Percentiles rank a stretch among this genome's conserved stretches.
Conservation (phyloP, 257 asterid genomes). For the Capsicum pubescens region DNA sequence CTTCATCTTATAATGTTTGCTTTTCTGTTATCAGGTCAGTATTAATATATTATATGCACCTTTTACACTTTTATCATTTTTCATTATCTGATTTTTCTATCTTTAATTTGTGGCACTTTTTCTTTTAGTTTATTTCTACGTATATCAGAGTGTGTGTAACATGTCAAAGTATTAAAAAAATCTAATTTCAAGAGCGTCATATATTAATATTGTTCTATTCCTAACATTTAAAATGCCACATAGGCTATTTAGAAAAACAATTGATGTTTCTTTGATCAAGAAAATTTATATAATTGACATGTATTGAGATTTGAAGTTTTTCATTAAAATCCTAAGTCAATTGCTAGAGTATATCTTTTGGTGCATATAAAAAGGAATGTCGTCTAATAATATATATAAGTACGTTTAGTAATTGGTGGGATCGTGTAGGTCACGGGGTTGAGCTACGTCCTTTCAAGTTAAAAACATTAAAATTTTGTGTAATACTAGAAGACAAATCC, state of each 20-base stretch:
- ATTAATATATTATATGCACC: not conserved
- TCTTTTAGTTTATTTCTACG: not conserved
- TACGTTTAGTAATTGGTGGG: not conserved
- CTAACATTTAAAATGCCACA: not conserved
- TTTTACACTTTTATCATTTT: not conserved
- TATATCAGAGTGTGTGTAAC: not conserved
- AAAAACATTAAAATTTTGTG: too few relatives aligned
- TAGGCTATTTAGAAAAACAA: not conserved
- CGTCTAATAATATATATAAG: not conserved
- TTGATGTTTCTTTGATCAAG: not conserved
- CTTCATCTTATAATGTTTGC: not conserved
- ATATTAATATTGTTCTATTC: too few relatives aligned
- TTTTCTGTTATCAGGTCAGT: not conserved
- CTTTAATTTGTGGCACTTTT: not conserved
- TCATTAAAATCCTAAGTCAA: not conserved
- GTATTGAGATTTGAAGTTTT: not conserved
- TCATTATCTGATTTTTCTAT: not conserved
- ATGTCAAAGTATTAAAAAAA: not conserved
- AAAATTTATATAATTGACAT: not conserved
- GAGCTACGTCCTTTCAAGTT: too few relatives aligned
- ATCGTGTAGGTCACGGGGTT: not conserved
- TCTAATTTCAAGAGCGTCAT: not conserved
- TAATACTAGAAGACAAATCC: too few relatives aligned
- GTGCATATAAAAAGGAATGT: not conserved
- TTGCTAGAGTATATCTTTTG: not conserved